phyloP scores from a whole-genome alignment of 768 basidiomycete genomes.

The Coprinopsis strossmayeri region DNA sequence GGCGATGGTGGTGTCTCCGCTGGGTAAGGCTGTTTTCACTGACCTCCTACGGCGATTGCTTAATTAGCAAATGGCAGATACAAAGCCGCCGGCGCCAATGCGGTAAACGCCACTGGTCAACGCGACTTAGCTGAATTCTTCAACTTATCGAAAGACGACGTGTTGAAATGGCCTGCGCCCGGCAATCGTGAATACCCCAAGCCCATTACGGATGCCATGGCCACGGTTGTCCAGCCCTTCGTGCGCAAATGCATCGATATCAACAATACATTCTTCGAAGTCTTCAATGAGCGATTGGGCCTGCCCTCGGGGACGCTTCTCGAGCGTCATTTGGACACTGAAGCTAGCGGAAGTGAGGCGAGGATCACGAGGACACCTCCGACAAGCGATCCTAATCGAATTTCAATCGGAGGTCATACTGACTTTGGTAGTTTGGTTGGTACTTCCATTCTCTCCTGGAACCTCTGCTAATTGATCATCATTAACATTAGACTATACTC shows the following conservation, averaged over 20 bases:
- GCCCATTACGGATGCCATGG: slow-evolving; percentile 45
- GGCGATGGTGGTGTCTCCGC: slow-evolving; percentile 38
- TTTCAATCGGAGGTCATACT: slow-evolving; percentile 60
- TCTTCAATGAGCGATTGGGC: slow-evolving; percentile 53
- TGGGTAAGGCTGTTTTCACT: slow-evolving; percentile 23
- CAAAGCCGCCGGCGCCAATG: slow-evolving; percentile 58
- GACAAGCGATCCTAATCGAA: slow-evolving; percentile 25
- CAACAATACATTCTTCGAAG: slow-evolving; percentile 42
- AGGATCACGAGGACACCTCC: slow-evolving; percentile 46
- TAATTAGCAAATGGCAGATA: slow-evolving; percentile 32
- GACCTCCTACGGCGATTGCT: neutral
- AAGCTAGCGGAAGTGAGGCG: slow-evolving; percentile 51
- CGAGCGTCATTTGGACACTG: slow-evolving; percentile 34
- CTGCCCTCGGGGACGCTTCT: slow-evolving; percentile 43
- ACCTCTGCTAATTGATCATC: slow-evolving; percentile 24
- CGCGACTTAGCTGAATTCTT: slow-evolving; percentile 56
- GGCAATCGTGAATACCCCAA: slow-evolving; percentile 52
- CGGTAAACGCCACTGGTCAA: slow-evolving; percentile 53
- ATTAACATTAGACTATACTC: slow-evolving; percentile 47
- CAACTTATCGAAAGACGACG: slow-evolving; percentile 67
- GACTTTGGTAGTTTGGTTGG: slow-evolving; percentile 67
- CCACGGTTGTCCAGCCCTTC: slow-evolving; percentile 42
- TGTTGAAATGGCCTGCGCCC: slow-evolving; percentile 47
- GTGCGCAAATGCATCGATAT: slow-evolving; percentile 51
- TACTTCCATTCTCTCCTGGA: slow-evolving; percentile 6